Percentiles rank a stretch among this genome's conserved stretches.
Conservation (phyloP, 2,329 filamentous ascomycete genomes). For the Bisporella sp. region DNA sequence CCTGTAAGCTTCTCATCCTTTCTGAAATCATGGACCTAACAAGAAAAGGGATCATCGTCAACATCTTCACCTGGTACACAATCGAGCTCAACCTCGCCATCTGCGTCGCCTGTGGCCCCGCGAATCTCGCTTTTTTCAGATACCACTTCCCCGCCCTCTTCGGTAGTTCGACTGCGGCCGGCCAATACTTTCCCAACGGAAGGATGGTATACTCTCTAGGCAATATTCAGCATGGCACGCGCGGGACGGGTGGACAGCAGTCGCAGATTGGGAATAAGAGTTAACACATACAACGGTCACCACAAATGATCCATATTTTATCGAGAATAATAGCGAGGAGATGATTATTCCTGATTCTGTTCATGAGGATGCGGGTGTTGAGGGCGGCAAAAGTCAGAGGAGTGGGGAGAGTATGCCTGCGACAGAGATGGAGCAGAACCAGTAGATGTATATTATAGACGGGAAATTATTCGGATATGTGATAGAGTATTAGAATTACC, state of each 20-base stretch:
- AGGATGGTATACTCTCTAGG: not conserved
- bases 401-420: too few species aligned
- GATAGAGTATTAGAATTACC: too few species aligned
- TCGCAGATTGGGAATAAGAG: not conserved
- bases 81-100: slow-evolving; percentile 2
- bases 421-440: too few species aligned
- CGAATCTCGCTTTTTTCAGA: not conserved
- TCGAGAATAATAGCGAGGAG: slow-evolving; percentile 1
- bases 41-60: not conserved
- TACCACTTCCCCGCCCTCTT: not conserved
- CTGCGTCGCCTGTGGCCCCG: slow-evolving; percentile 1
- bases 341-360: too few species aligned
- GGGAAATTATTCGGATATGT: too few species aligned
- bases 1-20: not conserved
- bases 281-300: not conserved
- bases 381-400: too few species aligned
- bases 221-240: not conserved
- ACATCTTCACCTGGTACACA: slow-evolving; percentile 1
- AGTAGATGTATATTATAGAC: too few species aligned
- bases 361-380: too few species aligned
- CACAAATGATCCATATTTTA: not conserved
- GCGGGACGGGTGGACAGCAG: too few species aligned
- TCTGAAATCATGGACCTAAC: not conserved
- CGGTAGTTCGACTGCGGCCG: not conserved
- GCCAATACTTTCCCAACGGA: not conserved